Conservation (phyloP, 352 stramenopile species). For the Globisporangium orthogonon region DNA sequence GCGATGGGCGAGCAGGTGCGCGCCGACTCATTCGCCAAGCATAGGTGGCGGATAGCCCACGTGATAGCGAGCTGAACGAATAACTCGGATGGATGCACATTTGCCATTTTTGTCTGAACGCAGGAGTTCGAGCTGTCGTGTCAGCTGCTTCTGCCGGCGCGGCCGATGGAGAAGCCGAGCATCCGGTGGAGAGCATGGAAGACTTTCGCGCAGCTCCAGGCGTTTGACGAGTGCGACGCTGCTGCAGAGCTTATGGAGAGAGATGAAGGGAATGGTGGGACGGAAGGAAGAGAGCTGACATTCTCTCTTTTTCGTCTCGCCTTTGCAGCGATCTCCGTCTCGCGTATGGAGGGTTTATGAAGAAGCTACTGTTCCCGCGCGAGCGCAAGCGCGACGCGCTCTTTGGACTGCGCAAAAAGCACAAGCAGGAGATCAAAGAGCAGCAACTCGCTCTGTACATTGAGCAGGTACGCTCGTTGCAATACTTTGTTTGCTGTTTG, state of each 20-base stretch:
- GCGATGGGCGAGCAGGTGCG: constrained; percentile 43
- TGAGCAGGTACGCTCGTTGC: constrained; percentile 27
- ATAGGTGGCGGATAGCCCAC: too few species aligned
- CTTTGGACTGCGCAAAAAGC: constrained; percentile 66
- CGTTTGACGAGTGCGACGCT: constrained; percentile 57
- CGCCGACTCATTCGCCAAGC: too few species aligned
- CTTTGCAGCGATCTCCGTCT: constrained; percentile 46
- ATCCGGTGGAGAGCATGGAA: constrained; percentile 81
- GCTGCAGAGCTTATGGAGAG: neutral
- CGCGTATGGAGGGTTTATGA: constrained; percentile 45
- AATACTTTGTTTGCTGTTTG: constrained; percentile 1
- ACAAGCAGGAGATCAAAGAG: constrained; percentile 55
- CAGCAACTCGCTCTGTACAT: constrained; percentile 72
- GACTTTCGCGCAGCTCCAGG: constrained; percentile 52
- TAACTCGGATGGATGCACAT: constrained; percentile 1
- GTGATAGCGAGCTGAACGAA: neutral
- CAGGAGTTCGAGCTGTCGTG: constrained; percentile 75
- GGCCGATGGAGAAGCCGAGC: constrained; percentile 52
- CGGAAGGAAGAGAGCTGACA: neutral
- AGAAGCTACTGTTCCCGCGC: constrained; percentile 47
- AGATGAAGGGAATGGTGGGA: too few species aligned
- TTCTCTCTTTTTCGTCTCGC: neutral
- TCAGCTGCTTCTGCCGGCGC: constrained; percentile 45
- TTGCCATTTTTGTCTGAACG: constrained; percentile 6
- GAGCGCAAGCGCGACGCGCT: constrained; percentile 71